These are phyloP conservation scores for Wickerhamia fluorescens DNA, from an alignment of 805 yeast species.

Conservation along the genomic window DNA sequence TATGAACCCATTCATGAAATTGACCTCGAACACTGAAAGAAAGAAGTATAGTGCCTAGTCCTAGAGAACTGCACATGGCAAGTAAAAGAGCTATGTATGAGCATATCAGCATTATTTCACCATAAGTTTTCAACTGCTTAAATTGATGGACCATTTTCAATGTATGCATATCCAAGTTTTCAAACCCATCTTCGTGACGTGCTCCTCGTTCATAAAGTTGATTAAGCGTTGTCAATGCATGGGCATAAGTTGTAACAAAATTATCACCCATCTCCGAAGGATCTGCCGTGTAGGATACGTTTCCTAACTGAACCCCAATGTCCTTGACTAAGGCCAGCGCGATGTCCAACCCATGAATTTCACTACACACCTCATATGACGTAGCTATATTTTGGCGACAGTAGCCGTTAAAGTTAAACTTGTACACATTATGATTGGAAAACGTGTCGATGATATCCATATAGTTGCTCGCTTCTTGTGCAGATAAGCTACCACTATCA, in stretches of 20 bases:
- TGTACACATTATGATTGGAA: constrained; percentile 33
- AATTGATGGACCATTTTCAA: too few species aligned
- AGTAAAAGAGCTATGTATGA: too few species aligned
- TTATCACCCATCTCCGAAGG: constrained; percentile 13
- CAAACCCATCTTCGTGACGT: too few species aligned
- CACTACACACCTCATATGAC: constrained; percentile 18
- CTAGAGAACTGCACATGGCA: too few species aligned
- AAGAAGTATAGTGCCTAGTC: too few species aligned
- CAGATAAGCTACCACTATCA: not conserved
- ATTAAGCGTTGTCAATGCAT: not conserved
- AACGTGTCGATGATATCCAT: constrained; percentile 37
- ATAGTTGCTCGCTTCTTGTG: not conserved
- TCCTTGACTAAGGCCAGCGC: constrained; percentile 42
- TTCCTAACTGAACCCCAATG: constrained; percentile 41
- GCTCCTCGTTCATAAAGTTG: too few species aligned
- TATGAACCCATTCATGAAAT: too few species aligned
- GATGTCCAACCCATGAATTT: constrained; percentile 40
- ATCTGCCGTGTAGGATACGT: constrained; percentile 33
- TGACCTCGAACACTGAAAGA: too few species aligned
- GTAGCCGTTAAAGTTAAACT: constrained; percentile 42
- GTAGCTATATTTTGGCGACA: constrained; percentile 31
- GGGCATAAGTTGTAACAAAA: constrained; percentile 5
- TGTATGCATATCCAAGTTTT: too few species aligned
- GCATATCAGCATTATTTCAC: too few species aligned
- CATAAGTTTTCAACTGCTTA: too few species aligned